Percentiles rank a stretch among this genome's conserved stretches.
phyloP scores from a whole-genome alignment of 495 filamentous ascomycete genomes.

The Aspergillus affinis region DNA sequence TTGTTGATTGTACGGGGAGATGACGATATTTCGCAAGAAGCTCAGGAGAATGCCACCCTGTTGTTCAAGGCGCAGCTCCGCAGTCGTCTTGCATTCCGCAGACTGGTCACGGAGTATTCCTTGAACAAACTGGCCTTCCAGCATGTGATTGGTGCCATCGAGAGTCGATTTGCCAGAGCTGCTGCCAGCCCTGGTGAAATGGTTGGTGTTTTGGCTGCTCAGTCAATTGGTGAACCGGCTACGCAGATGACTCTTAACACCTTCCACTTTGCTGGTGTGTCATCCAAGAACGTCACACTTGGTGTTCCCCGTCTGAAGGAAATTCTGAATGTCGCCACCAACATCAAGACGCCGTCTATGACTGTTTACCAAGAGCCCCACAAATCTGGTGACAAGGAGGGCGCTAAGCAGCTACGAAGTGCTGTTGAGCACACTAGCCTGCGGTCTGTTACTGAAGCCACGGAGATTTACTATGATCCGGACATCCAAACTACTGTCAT shows the following conservation, averaged over 20 bases:
- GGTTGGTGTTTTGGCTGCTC: conserved; percentile 96
- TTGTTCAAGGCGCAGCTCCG: conserved; percentile 91
- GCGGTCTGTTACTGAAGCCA: conserved; percentile 83
- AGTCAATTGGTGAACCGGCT: conserved; percentile 97
- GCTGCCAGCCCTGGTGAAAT: conserved; percentile 91
- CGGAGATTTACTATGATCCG: conserved; percentile 97
- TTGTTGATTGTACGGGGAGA: conserved; percentile 82
- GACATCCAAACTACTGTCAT: conserved; percentile 84
- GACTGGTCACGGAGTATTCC: conserved; percentile 77
- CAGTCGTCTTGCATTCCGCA: conserved; percentile 87
- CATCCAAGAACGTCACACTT: conserved; percentile 98
- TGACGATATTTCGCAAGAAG: conserved; percentile 79
- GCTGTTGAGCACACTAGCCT: conserved; percentile 94
- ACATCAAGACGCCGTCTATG: conserved; percentile 99
- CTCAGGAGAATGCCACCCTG: conserved; percentile 80
- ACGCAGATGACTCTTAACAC: conserved; percentile 99
- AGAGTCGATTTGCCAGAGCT: conserved; percentile 78
- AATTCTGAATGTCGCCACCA: conserved; percentile 94
- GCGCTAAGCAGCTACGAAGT: conserved; percentile 82
- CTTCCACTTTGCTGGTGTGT: conserved; percentile 99
- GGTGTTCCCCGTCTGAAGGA: conserved; percentile 99
- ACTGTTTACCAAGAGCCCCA: conserved; percentile 75
- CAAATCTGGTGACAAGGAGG: conserved; percentile 63
- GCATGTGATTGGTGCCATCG: conserved; percentile 87
- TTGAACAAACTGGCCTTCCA: conserved; percentile 92